Conservation (phyloP, 1,284 basidiomycete genomes). For the Cryptococcus wingfieldii region DNA sequence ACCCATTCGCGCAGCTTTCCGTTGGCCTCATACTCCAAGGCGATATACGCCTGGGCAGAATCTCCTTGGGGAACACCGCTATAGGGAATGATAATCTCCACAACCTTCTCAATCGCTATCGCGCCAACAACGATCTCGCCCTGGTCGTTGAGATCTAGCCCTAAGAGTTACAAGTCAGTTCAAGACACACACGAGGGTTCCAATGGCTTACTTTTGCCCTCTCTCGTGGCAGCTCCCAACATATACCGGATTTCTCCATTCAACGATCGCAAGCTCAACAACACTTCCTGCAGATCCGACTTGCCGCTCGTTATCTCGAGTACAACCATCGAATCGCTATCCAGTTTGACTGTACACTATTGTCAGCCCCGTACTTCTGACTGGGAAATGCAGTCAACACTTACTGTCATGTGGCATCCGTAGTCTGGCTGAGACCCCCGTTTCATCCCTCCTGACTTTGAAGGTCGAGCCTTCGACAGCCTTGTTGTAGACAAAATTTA, state of each 20-base stretch:
- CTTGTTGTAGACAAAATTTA: constrained; percentile 19
- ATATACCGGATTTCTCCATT: constrained; percentile 23
- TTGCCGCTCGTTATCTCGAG: constrained; percentile 27
- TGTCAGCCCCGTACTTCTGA: background rate
- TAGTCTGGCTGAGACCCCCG: constrained; percentile 20
- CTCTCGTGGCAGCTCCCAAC: constrained; percentile 12
- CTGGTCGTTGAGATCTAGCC: constrained; percentile 1
- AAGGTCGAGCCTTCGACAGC: constrained; percentile 9
- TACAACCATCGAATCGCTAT: constrained; percentile 31
- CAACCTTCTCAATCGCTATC: constrained; percentile 8
- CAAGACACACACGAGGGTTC: background rate
- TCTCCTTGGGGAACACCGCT: constrained; percentile 30
- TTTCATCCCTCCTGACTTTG: constrained; percentile 19
- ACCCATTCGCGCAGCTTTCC: constrained; percentile 17
- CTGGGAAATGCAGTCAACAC: constrained; percentile 1
- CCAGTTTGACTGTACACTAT: constrained; percentile 30
- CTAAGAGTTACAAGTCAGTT: constrained; percentile 1
- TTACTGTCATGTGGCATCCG: constrained; percentile 38
- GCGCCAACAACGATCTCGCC: constrained; percentile 17
- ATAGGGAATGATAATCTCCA: constrained; percentile 28
- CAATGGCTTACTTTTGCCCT: constrained; percentile 5
- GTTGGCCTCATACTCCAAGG: constrained; percentile 21
- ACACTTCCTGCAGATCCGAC: constrained; percentile 13
- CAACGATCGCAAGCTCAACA: constrained; percentile 16
- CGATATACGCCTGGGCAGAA: constrained; percentile 28